These are phyloP conservation scores for Pseudozyma thailandica DNA, from an alignment of 1,284 basidiomycete species.

Conservation along the genomic window DNA sequence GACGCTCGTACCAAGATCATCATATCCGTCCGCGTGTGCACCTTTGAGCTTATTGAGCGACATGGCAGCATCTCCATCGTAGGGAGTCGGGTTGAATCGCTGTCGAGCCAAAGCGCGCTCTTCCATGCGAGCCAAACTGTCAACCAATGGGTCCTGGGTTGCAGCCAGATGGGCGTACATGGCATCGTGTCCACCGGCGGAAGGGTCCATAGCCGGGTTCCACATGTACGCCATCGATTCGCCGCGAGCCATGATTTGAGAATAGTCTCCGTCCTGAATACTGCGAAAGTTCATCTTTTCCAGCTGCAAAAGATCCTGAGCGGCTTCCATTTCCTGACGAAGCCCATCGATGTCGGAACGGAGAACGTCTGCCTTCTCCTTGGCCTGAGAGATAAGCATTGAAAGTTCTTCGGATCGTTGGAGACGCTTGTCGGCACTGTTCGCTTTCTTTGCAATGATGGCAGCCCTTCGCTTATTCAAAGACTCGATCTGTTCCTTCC, in stretches of 20 bases:
- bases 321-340: conserved; percentile 21
- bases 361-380: conserved; percentile 15
- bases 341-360: conserved; percentile 19
- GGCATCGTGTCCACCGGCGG: conserved; percentile 16
- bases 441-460: conserved; percentile 44
- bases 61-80: conserved; percentile 10
- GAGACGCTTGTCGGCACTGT: conserved; percentile 39
- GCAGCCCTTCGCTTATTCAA: conserved; percentile 73
- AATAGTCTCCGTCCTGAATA: conserved; percentile 14
- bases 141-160: conserved; percentile 40
- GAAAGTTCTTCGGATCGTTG: conserved; percentile 29
- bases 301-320: conserved; percentile 26
- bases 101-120: conserved; percentile 27
- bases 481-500: conserved; percentile 77
- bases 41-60: conserved; percentile 24
- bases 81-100: conserved; percentile 10
- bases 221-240: conserved; percentile 13
- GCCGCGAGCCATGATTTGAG: conserved; percentile 8
- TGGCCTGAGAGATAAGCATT: conserved; percentile 15
- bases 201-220: conserved; percentile 14
- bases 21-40: conserved; percentile 21
- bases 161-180: conserved; percentile 35
- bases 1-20: conserved; percentile 34
- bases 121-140: conserved; percentile 39
- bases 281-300: conserved; percentile 24